Percentiles rank a stretch among this genome's conserved stretches.
Conservation (phyloP, 192 early-diverging fungal species). For the Rhizophagus prolifer region DNA sequence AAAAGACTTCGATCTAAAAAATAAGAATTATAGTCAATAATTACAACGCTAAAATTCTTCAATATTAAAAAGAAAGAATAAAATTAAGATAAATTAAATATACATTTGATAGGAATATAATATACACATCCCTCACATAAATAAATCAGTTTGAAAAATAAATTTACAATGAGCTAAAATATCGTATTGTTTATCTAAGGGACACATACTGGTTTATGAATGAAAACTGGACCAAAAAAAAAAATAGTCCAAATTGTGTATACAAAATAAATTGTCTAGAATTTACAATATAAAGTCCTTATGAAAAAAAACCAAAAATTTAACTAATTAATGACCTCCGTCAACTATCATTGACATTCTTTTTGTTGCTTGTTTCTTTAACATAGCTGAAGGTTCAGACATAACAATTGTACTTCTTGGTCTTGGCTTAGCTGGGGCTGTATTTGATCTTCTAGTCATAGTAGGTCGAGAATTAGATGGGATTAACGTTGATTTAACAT, state of each 20-base stretch:
- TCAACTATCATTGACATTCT: slow-evolving; percentile 18
- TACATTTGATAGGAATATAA: neutral
- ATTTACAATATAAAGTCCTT: neutral
- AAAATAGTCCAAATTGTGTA: neutral
- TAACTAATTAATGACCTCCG: neutral
- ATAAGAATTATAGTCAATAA: neutral
- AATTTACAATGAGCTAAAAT: neutral
- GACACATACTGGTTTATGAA: neutral
- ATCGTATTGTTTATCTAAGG: neutral
- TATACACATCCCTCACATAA: neutral
- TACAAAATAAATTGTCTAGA: neutral
- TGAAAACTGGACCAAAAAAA: neutral
- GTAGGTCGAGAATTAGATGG: neutral
- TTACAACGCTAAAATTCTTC: neutral
- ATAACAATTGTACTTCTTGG: neutral
- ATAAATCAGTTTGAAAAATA: neutral
- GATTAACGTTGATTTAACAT: neutral
- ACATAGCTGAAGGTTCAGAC: neutral
- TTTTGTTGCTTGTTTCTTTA: slow-evolving; percentile 2
- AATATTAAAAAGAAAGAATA: neutral
- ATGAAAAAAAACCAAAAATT: neutral
- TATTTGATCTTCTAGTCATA: neutral
- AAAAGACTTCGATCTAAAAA: neutral
- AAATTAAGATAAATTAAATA: neutral
- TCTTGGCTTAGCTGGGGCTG: neutral